Evolutionary conservation across 2,329 filamentous ascomycete species (phyloP), one percentile per base, ranked within the genome.

Genomic region (Keithomyces neogunnii): DNA sequence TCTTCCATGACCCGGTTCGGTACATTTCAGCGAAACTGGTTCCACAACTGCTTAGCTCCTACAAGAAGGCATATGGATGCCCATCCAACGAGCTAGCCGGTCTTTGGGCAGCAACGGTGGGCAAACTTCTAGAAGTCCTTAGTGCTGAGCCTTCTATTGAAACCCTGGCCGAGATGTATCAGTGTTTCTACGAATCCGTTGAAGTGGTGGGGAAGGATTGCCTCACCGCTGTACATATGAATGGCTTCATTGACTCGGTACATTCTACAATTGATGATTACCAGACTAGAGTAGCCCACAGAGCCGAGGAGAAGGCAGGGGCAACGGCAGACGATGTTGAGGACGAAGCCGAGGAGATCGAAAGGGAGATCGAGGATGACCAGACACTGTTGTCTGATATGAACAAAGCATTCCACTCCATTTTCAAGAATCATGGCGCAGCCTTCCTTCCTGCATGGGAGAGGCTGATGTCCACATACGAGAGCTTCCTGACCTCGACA

Each of bases 371-470:
- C 46, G 93, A 99, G 68, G 93, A 99, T 60, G 93, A 99, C 65
- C 92, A 97, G 70, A 96, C 90, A 28, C 78, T 99, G 19, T 79
- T 99, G 43, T 96, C 91, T 2, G 93, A 99, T 65, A 99, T 99
- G 93, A 99, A 99, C 81, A 99, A 99, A 76, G 92, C 93, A 0
- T 99, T 95, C 80, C 93, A 99, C 71, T 92, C 90, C 54, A 89
- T 99, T 58, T 99, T 99, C 79, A 97, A 97, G 76, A 91, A 96
- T 72, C 90, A 96, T 66, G 88, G 89, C 29, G 77, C 83, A 8
- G 74, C 79, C 9, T 99, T 99, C 76, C 77, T 99, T 50, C 86
- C 84, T 4, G 77, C 89, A 42, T 99, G 92, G 91, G 88, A 96
- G 66, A 81, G 82, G 49, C 77, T 99, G 29, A 82, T 96, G 67